Evolutionary conservation across 768 basidiomycete species (phyloP).

Genomic region (Candolleomyces aberdarensis): DNA sequence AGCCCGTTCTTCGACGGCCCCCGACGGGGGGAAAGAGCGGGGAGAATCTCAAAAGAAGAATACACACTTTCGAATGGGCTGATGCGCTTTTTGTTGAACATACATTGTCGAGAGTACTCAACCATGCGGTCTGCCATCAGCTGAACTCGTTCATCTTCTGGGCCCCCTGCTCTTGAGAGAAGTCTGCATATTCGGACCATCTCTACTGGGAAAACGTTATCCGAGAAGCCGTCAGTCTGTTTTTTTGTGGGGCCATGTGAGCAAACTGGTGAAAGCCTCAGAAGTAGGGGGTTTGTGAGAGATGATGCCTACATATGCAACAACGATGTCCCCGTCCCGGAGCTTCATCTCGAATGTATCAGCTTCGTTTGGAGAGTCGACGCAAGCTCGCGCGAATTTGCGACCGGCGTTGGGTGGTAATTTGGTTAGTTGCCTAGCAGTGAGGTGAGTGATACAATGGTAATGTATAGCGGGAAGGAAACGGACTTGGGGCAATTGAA

Average conservation of each 20-base stretch:
- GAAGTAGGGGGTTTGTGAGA: background rate
- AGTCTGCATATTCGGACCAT: conserved; percentile 68
- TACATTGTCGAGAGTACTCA: conserved; percentile 64
- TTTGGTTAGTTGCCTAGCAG: conserved; percentile 51
- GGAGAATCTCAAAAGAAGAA: background rate
- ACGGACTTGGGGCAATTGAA: conserved; percentile 56
- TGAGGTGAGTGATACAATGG: conserved; percentile 10
- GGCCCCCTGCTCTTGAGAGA: conserved; percentile 49
- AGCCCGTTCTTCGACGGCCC: background rate
- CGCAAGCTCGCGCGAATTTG: conserved; percentile 47
- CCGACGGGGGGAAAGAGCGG: conserved; percentile 3
- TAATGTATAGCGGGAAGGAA: conserved; percentile 6
- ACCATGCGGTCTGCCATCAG: conserved; percentile 71
- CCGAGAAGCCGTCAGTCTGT: conserved; percentile 54
- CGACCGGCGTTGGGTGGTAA: conserved; percentile 41
- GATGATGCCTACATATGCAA: conserved; percentile 42
- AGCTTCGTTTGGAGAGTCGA: conserved; percentile 50
- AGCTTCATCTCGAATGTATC: conserved; percentile 42
- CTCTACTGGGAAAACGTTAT: conserved; percentile 68
- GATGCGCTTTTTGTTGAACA: conserved; percentile 59
- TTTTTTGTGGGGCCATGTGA: background rate
- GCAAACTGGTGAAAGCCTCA: background rate
- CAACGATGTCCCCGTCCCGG: conserved; percentile 50
- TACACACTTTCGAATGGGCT: conserved; percentile 76
- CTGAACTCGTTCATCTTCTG: conserved; percentile 64